Percentiles rank a stretch among this genome's conserved stretches.
These are phyloP conservation scores for Syzygium jambos DNA, from an alignment of 345 rosid genomes.

Conservation along the genomic window DNA sequence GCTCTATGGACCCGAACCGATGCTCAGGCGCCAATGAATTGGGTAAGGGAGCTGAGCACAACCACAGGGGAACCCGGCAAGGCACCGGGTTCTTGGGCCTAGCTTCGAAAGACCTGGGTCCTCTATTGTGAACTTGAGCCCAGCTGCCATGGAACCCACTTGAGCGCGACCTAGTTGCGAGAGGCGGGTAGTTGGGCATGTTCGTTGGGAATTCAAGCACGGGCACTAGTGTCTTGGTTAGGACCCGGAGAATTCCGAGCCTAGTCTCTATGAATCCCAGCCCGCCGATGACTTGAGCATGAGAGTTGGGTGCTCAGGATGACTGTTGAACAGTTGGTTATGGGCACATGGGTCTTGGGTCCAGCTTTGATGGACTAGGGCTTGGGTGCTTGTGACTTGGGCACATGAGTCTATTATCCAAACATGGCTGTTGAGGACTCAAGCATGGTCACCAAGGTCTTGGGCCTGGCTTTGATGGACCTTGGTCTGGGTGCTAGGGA, in stretches of 20 bases:
- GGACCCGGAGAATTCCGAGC: not conserved
- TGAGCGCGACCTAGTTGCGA: not conserved
- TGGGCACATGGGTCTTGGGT: not conserved
- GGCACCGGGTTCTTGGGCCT: not conserved
- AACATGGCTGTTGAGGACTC: not conserved
- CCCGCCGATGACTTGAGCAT: not conserved
- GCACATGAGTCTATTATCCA: not conserved
- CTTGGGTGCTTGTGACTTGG: not conserved
- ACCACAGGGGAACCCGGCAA: fast-evolving
- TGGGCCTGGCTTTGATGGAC: not conserved
- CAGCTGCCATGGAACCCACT: not conserved
- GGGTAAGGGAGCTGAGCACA: not conserved
- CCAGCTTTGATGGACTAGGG: not conserved
- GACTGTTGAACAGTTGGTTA: too few species aligned
- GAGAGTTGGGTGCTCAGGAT: not conserved
- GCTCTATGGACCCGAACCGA: not conserved
- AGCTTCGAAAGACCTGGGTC: not conserved
- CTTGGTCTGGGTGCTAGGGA: not conserved
- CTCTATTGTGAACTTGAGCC: not conserved
- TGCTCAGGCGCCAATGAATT: not conserved
- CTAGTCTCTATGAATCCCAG: not conserved
- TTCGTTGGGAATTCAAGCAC: not conserved
- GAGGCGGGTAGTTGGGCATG: not conserved
- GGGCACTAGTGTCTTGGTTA: not conserved
- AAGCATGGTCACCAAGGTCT: too few species aligned